A percentile compares a stretch with the other conserved stretches of the same genome.
Conservation (phyloP, 169 alveolate species). For the Plasmodium sp. region DNA sequence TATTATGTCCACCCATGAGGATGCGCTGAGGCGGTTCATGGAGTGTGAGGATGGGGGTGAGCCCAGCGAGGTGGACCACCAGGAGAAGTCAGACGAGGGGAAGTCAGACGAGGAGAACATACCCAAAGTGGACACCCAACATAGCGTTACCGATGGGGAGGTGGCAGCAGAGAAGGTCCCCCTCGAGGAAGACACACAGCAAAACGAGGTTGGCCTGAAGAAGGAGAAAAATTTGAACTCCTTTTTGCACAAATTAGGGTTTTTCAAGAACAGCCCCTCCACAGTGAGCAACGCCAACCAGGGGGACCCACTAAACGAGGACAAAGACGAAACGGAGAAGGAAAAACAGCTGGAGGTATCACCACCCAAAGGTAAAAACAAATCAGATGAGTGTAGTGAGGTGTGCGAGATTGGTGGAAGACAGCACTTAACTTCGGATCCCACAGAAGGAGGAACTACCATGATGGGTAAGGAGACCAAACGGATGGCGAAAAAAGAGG, state of each 20-base stretch:
- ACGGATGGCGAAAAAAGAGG: neutral
- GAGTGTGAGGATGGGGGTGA: constrained; percentile 39
- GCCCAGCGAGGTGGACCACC: neutral
- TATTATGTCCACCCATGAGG: constrained; percentile 61
- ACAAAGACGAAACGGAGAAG: neutral
- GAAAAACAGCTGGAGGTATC: neutral
- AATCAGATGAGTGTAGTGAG: neutral
- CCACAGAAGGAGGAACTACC: neutral
- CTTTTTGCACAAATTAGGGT: constrained; percentile 53
- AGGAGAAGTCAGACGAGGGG: neutral
- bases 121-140: neutral
- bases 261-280: constrained; percentile 6
- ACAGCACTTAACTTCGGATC: neutral
- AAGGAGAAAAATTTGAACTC: constrained; percentile 55
- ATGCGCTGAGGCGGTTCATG: constrained; percentile 36
- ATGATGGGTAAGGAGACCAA: neutral
- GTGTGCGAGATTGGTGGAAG: neutral
- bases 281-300: neutral
- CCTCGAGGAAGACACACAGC: neutral
- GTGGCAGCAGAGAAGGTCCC: neutral
- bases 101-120: neutral
- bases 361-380: neutral
- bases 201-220: neutral
- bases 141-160: neutral
- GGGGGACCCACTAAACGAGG: neutral